These are phyloP conservation scores for Aquilaria malaccensis DNA, from an alignment of 345 rosid species.

Conservation along the genomic window DNA sequence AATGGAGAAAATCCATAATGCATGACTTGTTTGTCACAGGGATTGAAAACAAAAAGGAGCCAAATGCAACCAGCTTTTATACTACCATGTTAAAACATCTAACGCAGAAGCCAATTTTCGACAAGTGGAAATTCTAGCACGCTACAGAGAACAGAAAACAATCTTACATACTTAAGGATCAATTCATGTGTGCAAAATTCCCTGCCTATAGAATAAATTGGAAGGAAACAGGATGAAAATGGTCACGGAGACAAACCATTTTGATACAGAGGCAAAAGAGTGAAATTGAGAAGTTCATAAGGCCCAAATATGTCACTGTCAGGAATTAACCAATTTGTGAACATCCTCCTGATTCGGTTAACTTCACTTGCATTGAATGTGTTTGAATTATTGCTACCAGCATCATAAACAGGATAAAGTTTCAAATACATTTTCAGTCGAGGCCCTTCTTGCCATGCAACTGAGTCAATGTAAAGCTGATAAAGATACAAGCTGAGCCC, in stretches of 20 bases:
- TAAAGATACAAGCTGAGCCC: slow-evolving; percentile 43
- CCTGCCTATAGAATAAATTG: too few species aligned
- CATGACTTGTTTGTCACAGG: neutral
- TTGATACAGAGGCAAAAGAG: slow-evolving; percentile 47
- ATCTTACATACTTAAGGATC: neutral
- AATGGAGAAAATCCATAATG: neutral
- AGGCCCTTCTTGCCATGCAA: slow-evolving; percentile 69
- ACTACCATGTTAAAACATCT: too few species aligned
- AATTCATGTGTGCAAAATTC: too few species aligned
- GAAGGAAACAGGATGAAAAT: neutral
- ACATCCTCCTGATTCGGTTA: slow-evolving; percentile 43
- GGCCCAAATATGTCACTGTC: slow-evolving; percentile 81
- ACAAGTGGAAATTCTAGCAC: neutral
- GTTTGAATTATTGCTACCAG: slow-evolving; percentile 22
- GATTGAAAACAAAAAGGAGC: too few species aligned
- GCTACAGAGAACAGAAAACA: neutral
- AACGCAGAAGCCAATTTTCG: too few species aligned
- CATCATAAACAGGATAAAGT: slow-evolving; percentile 50
- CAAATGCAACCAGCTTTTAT: too few species aligned
- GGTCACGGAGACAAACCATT: slow-evolving; percentile 48
- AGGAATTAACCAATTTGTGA: slow-evolving; percentile 69
- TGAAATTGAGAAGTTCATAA: slow-evolving; percentile 73
- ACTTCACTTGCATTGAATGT: slow-evolving; percentile 60
- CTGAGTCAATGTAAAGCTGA: slow-evolving; percentile 49
- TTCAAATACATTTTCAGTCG: slow-evolving; percentile 68